Evolutionary conservation across 1,284 basidiomycete species (phyloP).

Genomic region (Abortiporus biennis): DNA sequence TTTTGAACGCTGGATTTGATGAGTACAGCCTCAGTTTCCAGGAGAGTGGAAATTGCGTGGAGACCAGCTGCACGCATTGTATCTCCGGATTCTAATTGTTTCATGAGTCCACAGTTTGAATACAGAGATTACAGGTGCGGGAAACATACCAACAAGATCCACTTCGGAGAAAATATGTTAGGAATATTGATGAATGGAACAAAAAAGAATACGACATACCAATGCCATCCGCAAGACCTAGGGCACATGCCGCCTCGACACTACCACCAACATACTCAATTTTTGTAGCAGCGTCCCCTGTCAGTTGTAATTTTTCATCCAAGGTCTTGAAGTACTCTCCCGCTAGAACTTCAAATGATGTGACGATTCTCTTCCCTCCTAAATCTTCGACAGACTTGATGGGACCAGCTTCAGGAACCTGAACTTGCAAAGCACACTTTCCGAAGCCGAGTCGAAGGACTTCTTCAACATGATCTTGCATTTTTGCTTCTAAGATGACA

Average conservation of each 20-base stretch:
- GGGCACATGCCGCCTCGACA: conserved; percentile 95
- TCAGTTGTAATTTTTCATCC: conserved; percentile 53
- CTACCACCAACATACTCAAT: conserved; percentile 97
- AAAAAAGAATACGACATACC: conserved; percentile 44
- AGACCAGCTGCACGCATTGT: conserved; percentile 99
- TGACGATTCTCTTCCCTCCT: conserved; percentile 89
- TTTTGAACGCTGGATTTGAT: conserved; percentile 77
- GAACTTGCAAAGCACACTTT: conserved; percentile 91
- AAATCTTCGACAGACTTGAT: conserved; percentile 76
- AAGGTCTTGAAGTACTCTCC: conserved; percentile 74
- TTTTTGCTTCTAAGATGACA: conserved; percentile 88
- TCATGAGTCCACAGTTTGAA: too few species aligned
- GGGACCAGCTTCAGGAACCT: conserved; percentile 79
- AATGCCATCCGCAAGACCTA: conserved; percentile 97
- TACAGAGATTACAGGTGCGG: too few species aligned
- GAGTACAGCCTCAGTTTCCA: conserved; percentile 89
- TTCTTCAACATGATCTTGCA: conserved; percentile 75
- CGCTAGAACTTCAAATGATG: conserved; percentile 87
- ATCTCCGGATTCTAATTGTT: conserved; percentile 92
- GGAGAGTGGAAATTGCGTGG: conserved; percentile 86
- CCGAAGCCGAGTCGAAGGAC: conserved; percentile 88
- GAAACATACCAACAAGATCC: conserved; percentile 83
- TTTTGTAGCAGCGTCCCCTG: conserved; percentile 54
- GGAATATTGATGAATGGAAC: conserved; percentile 7
- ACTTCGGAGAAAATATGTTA: conserved; percentile 38